Base-by-base conservation (phyloP, 2,329 filamentous ascomycete species). In the Aspergillus fischeri region DNA sequence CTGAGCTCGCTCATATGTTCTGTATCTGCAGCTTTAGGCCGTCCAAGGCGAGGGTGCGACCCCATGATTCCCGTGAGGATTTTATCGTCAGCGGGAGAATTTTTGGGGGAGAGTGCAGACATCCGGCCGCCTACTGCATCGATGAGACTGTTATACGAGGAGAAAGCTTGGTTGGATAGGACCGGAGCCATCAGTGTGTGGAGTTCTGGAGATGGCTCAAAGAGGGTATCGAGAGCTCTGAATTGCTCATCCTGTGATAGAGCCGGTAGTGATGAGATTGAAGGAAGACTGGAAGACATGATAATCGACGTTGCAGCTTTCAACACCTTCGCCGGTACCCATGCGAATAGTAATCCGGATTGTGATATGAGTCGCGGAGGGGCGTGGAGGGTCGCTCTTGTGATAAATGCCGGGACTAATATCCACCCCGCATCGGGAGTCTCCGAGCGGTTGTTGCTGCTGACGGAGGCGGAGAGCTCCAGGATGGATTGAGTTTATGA, bases 21-120 rank as follows among this genome's bases (percentile, higher is more conserved):
- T 44, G 88, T 88, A 38, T 67, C 66, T 28, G 65, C 59, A 7
- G 61, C 53, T 35, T 71, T 67, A 11, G 71, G 68, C 65, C 87
- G 89, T 11, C 92, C 92, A 8, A 97, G 82, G 2, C 92, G 84
- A 0, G 92, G 92, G 72, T 97, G 92, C 8, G 90, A 87, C 52
- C 85, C 86, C 1, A 97, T 79, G 57, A 96, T 92, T 17, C 80
- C 79, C 47, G 91, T 83, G 0, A 97, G 81, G 59, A 80, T 83
- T 51, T 76, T 67, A 6, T 77, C 81, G 59, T 86, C 81, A 41
- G 77, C 77, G 21, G 78, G 73, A 7, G 75, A 80, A 29, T 73
- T 71, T 7, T 80, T 81, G 3, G 81, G 78, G 8, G 81, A 79
- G 2, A 92, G 80, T 2, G 80, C 78, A 10, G 80, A 80, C 53